Evolutionary conservation across 257 asterid genomes (phyloP), one percentile per base, ranked within the genome.

Genomic region (Agastache rugosa): DNA sequence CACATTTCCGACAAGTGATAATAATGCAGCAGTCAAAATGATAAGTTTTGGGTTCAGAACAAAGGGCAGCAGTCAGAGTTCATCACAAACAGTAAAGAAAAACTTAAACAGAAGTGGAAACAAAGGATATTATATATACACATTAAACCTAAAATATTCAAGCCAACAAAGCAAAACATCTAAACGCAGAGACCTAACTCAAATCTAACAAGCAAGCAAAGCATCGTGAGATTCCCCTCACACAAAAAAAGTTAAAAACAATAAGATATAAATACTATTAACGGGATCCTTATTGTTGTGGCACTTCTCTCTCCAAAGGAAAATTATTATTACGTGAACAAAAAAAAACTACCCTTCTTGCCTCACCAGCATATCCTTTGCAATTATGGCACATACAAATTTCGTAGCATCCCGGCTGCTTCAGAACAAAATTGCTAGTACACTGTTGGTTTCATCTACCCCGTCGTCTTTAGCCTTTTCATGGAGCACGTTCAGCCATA

Each of bases 401-500:
- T 41, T 75, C 70, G 23, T 16, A 29, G 74, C 78, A 27, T 69
- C 27, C 65, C 12, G 41, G 71, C 81, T n/a, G 75, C 79, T 67
- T 51, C 22, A 47, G 64, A 79, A 78, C 86, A 79, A 78, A 77
- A 78, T 72, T 68, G 83, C 73, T 69, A 63, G 67, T 76, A 73
- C 59, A 67, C 45, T 53, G 53, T 76, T 71, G 63, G 74, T 78
- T 77, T 76, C 79, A 54, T 80, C 79, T 66, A 5, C 25, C 10
- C 62, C 79, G 64, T 75, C 37, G 53, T 78, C 47, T 66, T 47
- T 35, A 34, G 7, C 37, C 37, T 70, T 70, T 63, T 77, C 68
- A 58, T 5, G 19, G 47, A 42, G 45, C 34, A 29, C 27, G 6
- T 63, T 20, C 44, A 56, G 45, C 71, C 67, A 63, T 73, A 63